phyloP scores from a whole-genome alignment of 805 yeast genomes.

The Candida insectalens region DNA sequence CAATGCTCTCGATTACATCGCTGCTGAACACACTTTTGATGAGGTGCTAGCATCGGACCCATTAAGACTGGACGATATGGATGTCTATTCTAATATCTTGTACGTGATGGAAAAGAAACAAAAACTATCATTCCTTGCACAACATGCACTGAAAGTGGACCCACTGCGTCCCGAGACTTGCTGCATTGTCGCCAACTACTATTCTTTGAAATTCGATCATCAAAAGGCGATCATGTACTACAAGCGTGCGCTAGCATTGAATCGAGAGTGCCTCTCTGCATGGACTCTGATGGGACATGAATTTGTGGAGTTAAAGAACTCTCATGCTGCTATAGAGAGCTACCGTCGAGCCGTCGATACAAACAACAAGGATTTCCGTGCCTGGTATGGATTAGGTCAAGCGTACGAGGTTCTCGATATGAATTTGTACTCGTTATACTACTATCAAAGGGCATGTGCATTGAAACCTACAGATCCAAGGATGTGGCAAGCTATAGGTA shows the following conservation, averaged over 20 bases:
- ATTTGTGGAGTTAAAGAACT: constrained; percentile 89
- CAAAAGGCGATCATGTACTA: constrained; percentile 92
- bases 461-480: constrained; percentile 83
- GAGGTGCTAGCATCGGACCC: constrained; percentile 68
- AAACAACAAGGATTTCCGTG: constrained; percentile 80
- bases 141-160: constrained; percentile 72
- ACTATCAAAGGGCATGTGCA: constrained; percentile 84
- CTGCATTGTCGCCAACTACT: constrained; percentile 88
- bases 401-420: constrained; percentile 95
- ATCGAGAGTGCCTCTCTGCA: constrained; percentile 74
- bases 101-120: constrained; percentile 88
- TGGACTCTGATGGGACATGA: constrained; percentile 99
- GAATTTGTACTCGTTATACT: constrained; percentile 86
- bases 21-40: constrained; percentile 75
- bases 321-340: constrained; percentile 95
- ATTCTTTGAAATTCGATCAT: constrained; percentile 85
- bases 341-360: constrained; percentile 90
- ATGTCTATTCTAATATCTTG: constrained; percentile 86
- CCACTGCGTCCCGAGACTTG: constrained; percentile 90
- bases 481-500: constrained; percentile 94
- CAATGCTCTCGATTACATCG: constrained; percentile 75
- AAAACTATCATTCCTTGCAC: constrained; percentile 80
- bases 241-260: constrained; percentile 76
- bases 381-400: constrained; percentile 98
- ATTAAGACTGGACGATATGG: constrained; percentile 80